Evolutionary conservation across 1,284 basidiomycete species (phyloP).

Genomic region (Phaffia rhodozyma): DNA sequence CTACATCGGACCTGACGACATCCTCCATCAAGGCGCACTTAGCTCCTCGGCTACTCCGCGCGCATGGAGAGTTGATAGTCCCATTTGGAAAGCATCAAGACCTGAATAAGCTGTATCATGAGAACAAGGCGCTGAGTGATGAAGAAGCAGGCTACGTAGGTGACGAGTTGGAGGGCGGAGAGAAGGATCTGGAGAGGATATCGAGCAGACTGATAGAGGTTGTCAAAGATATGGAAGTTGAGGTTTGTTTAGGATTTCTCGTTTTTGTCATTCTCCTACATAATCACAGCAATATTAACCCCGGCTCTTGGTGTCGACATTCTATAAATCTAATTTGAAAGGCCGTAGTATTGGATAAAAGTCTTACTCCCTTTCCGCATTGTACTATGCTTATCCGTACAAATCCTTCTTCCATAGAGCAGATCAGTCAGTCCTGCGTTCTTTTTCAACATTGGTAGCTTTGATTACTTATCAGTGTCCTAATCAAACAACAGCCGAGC

Average conservation of each 20-base stretch:
- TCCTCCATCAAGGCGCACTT: conserved; percentile 10
- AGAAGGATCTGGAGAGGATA: not conserved
- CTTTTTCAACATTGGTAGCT: no score
- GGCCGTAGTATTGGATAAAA: conserved; percentile 24
- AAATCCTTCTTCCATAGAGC: conserved; percentile 32
- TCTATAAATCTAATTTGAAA: conserved; percentile 22
- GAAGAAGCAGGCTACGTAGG: conserved; percentile 13
- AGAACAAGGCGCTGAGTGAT: not conserved
- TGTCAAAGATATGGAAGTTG: conserved; percentile 4
- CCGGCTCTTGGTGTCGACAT: not conserved
- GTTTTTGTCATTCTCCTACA: not conserved
- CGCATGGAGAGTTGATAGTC: conserved; percentile 13
- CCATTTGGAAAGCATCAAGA: conserved; percentile 3
- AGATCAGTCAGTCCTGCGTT: conserved; percentile 24
- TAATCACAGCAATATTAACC: not conserved
- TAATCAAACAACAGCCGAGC: conserved; percentile 47
- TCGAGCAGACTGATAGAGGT: not conserved
- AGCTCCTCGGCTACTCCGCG: not conserved
- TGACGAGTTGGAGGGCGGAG: not conserved
- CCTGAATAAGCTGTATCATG: not conserved
- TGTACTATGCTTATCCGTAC: conserved; percentile 32
- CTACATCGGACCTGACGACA: not conserved
- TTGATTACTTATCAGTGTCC: conserved; percentile 22
- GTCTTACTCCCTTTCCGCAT: conserved; percentile 18
- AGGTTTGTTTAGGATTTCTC: not conserved